Evolutionary conservation across 2,329 filamentous ascomycete genomes (phyloP), one percentile per base, ranked within the genome.

Genomic region (Cercospora beticola): DNA sequence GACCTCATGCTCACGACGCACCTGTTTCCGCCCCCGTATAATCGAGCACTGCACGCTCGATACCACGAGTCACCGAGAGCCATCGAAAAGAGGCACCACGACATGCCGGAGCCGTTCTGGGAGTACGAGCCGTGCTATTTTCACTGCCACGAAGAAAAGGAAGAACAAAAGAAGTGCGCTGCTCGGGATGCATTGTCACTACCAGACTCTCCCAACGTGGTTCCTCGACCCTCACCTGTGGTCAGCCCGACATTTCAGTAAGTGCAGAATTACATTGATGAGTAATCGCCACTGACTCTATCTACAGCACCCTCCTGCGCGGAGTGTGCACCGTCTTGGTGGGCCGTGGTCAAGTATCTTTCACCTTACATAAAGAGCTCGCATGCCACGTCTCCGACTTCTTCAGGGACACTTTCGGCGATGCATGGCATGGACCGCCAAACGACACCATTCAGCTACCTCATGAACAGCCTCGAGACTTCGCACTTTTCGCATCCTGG

Each of bases 301-400:
- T 18, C 10, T 52, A 0, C 62, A 64, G 49, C 49, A 57, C 28
- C 30, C 52, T 64, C 1, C 31, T 64, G 7, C 62, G 23, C 21
- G 62, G 62, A 18, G 40, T 21, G 31, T 64, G 62, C 23, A 64
- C 62, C 6, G 31, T 64, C 16, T 21, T 58, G 18, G 28, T 64
- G 8, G 62, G 62, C 5, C 62, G 62, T n/a, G 62, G 62, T 16
- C 62, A 64, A 12, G 62, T 64, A 3, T 52, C 62, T 6, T 64
- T 64, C 49, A 64, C 62, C n/a, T n/a, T 64, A 8, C 62, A 64
- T 6, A 64, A 64, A 57, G 62, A 64, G 31, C 62, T 64, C 28
- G 62, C 62, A n/a, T 64, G 62, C 62, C 23, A 64, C 21, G 31
- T 56, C 31, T 64, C 62, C 4, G 62, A 52, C 18, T 64, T 57